A percentile compares a stretch with the other conserved stretches of the same genome.
phyloP scores from a whole-genome alignment of 129 eudicot genomes.

The Artemisia argyi region DNA sequence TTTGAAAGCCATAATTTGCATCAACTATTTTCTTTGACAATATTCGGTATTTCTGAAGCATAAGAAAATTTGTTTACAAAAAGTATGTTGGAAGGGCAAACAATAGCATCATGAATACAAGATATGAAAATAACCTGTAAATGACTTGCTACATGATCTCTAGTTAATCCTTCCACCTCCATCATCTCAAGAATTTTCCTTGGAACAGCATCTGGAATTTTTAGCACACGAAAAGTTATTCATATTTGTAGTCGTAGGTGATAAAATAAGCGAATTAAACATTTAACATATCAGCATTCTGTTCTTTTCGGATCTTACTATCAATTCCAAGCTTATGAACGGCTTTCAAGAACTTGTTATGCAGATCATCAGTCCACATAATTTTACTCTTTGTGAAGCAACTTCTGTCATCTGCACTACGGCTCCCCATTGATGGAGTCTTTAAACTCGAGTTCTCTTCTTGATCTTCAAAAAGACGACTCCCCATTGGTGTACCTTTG shows the following conservation, averaged over 20 bases:
- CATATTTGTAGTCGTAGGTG: background rate
- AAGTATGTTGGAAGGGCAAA: too few relatives aligned
- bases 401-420: background rate
- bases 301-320: slow-evolving; percentile 17
- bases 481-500: background rate
- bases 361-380: slow-evolving; percentile 22
- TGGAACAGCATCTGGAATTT: slow-evolving; percentile 19
- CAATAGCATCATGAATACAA: too few relatives aligned
- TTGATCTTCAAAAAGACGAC: slow-evolving; percentile 6
- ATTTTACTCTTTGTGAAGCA: slow-evolving; percentile 12
- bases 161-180: slow-evolving; percentile 38
- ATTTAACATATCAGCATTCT: background rate
- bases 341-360: slow-evolving; percentile 24
- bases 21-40: slow-evolving; percentile 12
- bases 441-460: slow-evolving; percentile 6
- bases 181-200: slow-evolving; percentile 27
- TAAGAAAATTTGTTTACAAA: too few relatives aligned
- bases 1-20: background rate
- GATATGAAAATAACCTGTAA: slow-evolving; percentile 1
- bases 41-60: slow-evolving; percentile 22
- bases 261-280: background rate
- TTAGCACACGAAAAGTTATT: background rate
- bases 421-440: background rate
- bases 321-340: slow-evolving; percentile 29
- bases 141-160: slow-evolving; percentile 37